A percentile compares a stretch with the other conserved stretches of the same genome.
phyloP scores from a whole-genome alignment of 1,139 yeast species.

The Lodderomyces orthopsilosis region DNA sequence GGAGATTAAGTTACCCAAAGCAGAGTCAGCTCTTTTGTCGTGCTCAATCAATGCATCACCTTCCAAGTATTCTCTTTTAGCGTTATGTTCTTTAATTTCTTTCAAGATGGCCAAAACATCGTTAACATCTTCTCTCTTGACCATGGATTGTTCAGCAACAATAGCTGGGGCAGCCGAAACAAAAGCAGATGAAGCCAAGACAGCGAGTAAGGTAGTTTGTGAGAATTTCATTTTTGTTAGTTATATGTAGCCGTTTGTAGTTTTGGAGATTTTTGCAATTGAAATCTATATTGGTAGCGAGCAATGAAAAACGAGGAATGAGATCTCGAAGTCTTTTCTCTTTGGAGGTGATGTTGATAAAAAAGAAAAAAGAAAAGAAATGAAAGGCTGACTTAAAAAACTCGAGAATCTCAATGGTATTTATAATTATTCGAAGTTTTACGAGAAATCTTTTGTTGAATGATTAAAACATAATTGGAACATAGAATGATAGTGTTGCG shows the following conservation, averaged over 20 bases:
- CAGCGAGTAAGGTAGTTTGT: constrained; percentile 40
- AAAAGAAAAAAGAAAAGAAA: constrained; percentile 5
- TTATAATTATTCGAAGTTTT: not conserved
- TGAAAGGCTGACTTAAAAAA: not conserved
- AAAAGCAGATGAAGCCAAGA: constrained; percentile 39
- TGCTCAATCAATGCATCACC: constrained; percentile 29
- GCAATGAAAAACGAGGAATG: constrained; percentile 2
- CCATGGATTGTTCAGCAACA: constrained; percentile 22
- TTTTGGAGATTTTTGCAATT: not conserved
- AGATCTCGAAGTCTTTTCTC: not conserved
- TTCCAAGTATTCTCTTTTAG: constrained; percentile 35
- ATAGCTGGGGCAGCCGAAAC: constrained; percentile 43
- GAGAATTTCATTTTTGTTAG: constrained; percentile 41
- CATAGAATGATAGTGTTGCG: not conserved
- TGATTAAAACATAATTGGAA: not conserved
- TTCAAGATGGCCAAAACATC: constrained; percentile 34
- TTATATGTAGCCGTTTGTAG: not conserved
- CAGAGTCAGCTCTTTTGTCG: constrained; percentile 39
- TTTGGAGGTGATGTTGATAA: not conserved
- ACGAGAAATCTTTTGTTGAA: not conserved
- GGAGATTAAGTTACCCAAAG: constrained; percentile 34
- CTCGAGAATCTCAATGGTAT: not conserved
- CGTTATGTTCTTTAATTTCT: constrained; percentile 31
- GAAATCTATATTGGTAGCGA: constrained; percentile 4
- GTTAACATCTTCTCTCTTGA: constrained; percentile 37